These are phyloP conservation scores for Fusarium sp. DNA, from an alignment of 2,329 filamentous ascomycete genomes.

Conservation along the genomic window DNA sequence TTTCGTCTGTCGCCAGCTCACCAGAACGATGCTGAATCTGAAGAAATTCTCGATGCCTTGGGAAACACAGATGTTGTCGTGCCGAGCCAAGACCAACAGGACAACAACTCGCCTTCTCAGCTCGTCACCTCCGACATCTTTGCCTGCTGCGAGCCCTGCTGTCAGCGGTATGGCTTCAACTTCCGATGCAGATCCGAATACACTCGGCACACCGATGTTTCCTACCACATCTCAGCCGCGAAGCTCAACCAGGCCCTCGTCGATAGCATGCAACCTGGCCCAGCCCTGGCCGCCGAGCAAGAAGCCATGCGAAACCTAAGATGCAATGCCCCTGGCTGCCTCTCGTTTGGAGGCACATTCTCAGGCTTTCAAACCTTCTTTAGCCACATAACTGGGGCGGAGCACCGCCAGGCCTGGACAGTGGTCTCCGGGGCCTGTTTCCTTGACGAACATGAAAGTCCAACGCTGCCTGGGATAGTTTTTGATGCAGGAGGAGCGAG, in stretches of 20 bases:
- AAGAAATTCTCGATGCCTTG: background rate
- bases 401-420: slow-evolving; percentile 11
- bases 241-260: slow-evolving; percentile 20
- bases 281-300: slow-evolving; percentile 26
- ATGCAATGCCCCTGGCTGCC: slow-evolving; percentile 33
- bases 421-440: background rate
- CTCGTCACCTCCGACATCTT: background rate
- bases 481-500: background rate
- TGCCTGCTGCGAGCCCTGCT: slow-evolving; percentile 34
- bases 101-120: background rate
- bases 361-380: slow-evolving; percentile 13
- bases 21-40: background rate
- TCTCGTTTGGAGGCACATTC: slow-evolving; percentile 14
- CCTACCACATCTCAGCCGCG: slow-evolving; percentile 18
- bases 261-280: background rate
- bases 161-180: slow-evolving; percentile 20
- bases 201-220: slow-evolving; percentile 20
- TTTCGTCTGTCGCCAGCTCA: slow-evolving; percentile 8
- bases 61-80: background rate
- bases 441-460: background rate
- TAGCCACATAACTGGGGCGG: slow-evolving; percentile 6
- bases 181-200: slow-evolving; percentile 34
- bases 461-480: slow-evolving; percentile 8
- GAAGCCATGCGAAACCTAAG: slow-evolving; percentile 25
- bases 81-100: background rate